A percentile compares a stretch with the other conserved stretches of the same genome.
Evolutionary conservation across 352 stramenopile genomes (phyloP).

Genomic region (Thalassiosira mediterranea): DNA sequence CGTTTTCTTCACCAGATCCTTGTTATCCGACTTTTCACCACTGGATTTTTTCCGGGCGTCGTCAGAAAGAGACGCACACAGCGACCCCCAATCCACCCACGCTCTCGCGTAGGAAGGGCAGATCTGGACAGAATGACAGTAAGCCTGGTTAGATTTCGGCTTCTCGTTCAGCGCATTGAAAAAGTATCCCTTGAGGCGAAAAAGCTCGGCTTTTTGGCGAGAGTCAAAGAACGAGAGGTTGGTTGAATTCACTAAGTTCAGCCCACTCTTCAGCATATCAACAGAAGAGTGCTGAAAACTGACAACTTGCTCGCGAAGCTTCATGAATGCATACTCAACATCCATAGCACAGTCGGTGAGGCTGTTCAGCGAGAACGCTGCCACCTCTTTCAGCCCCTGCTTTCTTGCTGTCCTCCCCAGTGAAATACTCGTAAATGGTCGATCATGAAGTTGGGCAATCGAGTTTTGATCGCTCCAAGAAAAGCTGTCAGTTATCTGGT

Average conservation of each 20-base stretch:
- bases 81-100: conserved; percentile 81
- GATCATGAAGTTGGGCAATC: conserved; percentile 82
- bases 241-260: conserved; percentile 86
- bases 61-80: conserved; percentile 76
- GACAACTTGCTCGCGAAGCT: conserved; percentile 83
- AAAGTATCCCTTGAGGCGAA: conserved; percentile 83
- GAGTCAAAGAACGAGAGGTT: conserved; percentile 85
- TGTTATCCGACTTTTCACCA: conserved; percentile 31
- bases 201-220: conserved; percentile 83
- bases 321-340: conserved; percentile 84
- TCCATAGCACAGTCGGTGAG: conserved; percentile 79
- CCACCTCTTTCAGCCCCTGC: conserved; percentile 73
- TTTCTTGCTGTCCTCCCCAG: conserved; percentile 80
- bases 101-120: conserved; percentile 73
- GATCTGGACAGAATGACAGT: conserved; percentile 81
- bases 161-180: conserved; percentile 72
- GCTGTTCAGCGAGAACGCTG: conserved; percentile 68
- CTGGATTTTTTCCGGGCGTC: conserved; percentile 36
- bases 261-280: conserved; percentile 66
- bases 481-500: conserved; percentile 81
- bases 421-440: conserved; percentile 77
- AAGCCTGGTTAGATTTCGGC: conserved; percentile 82
- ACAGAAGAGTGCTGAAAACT: conserved; percentile 57
- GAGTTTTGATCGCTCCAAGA: conserved; percentile 77
- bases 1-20: conserved; percentile 53